Base-by-base conservation (phyloP, 2,329 filamentous ascomycete genomes). In the Monilinia vaccinii-corymbosi region DNA sequence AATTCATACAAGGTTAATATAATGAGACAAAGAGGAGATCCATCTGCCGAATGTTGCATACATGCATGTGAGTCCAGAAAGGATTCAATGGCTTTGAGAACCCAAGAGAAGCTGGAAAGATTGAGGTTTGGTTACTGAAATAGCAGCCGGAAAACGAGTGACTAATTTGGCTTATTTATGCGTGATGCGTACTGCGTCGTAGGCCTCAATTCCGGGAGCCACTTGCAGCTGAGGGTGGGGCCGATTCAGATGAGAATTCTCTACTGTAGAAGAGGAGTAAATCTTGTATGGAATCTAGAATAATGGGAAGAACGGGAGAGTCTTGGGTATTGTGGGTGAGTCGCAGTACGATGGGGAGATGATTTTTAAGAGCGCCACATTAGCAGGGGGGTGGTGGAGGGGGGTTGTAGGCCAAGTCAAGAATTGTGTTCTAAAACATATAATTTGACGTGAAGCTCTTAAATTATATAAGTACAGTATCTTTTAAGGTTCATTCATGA, bases 1-100 rank as follows among this genome's bases (percentile, higher is more conserved):
- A 58, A n/a, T 23, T n/a, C 31, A 44, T 44, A 21, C 56, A 52
- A 52, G 38, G 51, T 55, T 55, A 55, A 44, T 55, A 32, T 32
- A 11, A 55, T 55, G n/a, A 55, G 38, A 21, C 11, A 11, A 53
- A 51, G 16, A 16, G 11, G 50, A 32, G 7, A 31, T 34, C 16
- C 3, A 34, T 55, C 28, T 32, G 38, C 51, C 28, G 38, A 10
- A 23, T 21, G 28, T 55, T 42, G 38, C 28, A 44, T 44, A 55
- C 38, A 31, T 55, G 31, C 38, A 31, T 55, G 31, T 32, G 28
- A 53, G 51, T 16, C 28, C 38, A 16, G 25, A 32, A 13, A 32
- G 13, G n/a, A 44, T 16, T 11, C n/a, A 52, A 31, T 31, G 14
- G 23, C n/a, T 16, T 44, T 21, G 14, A 16, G 4, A 21, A 21